Base-by-base conservation (phyloP, 768 basidiomycete species). In the Thelephora ganbajun region DNA sequence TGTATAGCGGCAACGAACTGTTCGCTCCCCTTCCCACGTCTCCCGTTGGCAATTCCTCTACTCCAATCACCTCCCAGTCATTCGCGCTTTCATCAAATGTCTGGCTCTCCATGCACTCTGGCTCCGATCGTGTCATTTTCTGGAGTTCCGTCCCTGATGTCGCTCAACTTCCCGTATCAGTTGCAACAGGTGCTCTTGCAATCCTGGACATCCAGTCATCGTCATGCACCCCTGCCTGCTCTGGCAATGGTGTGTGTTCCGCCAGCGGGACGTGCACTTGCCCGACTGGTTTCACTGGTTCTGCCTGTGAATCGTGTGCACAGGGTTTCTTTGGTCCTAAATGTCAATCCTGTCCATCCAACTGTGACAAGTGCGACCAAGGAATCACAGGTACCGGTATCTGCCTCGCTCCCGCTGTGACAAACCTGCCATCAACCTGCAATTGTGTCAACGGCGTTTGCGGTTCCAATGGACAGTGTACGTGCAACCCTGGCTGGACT, bases 361-460 rank as follows among this genome's bases (percentile, higher is more conserved):
- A 74, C 4, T 92, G 90, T 61, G 56, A 67, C 0, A 61, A 70
- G 2, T 93, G 90, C 59, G 83, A 89, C 53, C 79, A 86, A 14
- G 89, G 90, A 5, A 78, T 85, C 36, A 72, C 79, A 0, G 90
- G 90, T 0, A 72, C 77, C 0, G 91, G 91, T 0, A 68, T 69
- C 37, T 94, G 91, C 59, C 69, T 86, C 48, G 61, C 64, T 9
- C 61, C 74, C 3, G 56, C 63, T 0, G 65, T 76, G 23, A 58
- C 63, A 33, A 76, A 79, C 53, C 65, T 70, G 2, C 75, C 83
- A 2, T 71, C 75, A 33, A 72, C 71, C 1, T 94, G 90, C 63
- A 83, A 88, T 56, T 94, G 90, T 57, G 52, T 80, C 44, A 92
- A 92, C 55, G 90, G 90, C 2, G 61, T 76, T 41, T 94, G 90